Evolutionary conservation across 768 basidiomycete species (phyloP).

Genomic region (Phanerochaete carnosa): DNA sequence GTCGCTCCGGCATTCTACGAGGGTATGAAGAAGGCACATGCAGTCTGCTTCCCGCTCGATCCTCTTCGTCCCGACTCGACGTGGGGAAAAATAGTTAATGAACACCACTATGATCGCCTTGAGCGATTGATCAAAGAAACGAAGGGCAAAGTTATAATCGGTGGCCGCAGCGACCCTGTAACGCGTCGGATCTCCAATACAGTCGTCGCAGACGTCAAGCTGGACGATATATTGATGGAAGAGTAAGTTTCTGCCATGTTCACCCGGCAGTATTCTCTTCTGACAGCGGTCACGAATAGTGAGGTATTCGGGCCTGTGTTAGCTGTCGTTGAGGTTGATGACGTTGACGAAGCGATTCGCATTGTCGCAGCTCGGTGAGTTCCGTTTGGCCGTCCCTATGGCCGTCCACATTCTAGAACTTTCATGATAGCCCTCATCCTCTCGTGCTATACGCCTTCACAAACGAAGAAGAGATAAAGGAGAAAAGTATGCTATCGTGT

Average conservation of each 20-base stretch:
- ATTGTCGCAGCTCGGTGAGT: conserved; percentile 33
- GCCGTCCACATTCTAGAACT: neutral
- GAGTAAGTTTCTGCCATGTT: conserved; percentile 36
- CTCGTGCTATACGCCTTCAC: conserved; percentile 67
- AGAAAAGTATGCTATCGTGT: conserved; percentile 20
- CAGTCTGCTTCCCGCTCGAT: conserved; percentile 50
- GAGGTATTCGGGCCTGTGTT: conserved; percentile 76
- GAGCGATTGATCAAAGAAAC: conserved; percentile 48
- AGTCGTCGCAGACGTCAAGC: conserved; percentile 49
- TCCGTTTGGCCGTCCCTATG: neutral
- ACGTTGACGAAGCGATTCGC: conserved; percentile 50
- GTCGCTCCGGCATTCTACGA: conserved; percentile 43
- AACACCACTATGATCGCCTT: conserved; percentile 52
- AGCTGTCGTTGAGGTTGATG: conserved; percentile 56
- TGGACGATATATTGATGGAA: conserved; percentile 56
- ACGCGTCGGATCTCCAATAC: conserved; percentile 49
- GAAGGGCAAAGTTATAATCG: conserved; percentile 51
- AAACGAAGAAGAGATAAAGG: conserved; percentile 34
- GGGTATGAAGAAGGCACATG: conserved; percentile 40
- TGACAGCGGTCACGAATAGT: too few relatives aligned
- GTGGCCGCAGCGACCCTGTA: conserved; percentile 39
- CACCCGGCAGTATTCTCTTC: neutral
- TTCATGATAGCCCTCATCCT: conserved; percentile 44
- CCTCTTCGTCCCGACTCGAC: conserved; percentile 34
- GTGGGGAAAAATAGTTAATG: conserved; percentile 49